A percentile compares a stretch with the other conserved stretches of the same genome.
These are phyloP conservation scores for Colletotrichum siamense DNA, from an alignment of 2,329 filamentous ascomycete genomes.

Conservation along the genomic window DNA sequence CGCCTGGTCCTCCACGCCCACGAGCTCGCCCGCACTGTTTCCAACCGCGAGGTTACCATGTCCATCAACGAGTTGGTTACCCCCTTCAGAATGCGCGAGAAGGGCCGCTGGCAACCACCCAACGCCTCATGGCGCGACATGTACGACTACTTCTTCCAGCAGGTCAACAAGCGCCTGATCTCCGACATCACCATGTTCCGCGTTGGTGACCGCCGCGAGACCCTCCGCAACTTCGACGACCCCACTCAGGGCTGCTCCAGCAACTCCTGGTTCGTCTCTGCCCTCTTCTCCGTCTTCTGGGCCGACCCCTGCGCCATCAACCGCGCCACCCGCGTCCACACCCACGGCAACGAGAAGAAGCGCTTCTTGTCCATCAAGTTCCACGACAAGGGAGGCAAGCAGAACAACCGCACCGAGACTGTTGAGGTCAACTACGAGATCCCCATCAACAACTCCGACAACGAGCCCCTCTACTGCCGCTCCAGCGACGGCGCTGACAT, in stretches of 20 bases:
- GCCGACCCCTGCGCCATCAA: conserved; percentile 46
- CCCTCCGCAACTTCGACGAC: conserved; percentile 40
- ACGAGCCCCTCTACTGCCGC: conserved; percentile 46
- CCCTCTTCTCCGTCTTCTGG: conserved; percentile 51
- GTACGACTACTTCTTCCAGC: conserved; percentile 39
- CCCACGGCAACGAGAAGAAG: conserved; percentile 30
- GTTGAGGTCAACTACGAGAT: conserved; percentile 49
- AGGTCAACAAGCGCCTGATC: conserved; percentile 34
- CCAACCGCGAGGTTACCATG: conserved; percentile 43
- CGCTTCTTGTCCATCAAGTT: conserved; percentile 38
- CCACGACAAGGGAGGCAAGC: conserved; percentile 49
- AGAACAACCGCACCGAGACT: conserved; percentile 41
- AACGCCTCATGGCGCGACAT: conserved; percentile 47
- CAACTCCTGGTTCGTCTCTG: conserved; percentile 50
- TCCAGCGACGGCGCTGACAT: conserved; percentile 45
- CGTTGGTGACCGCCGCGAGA: conserved; percentile 26
- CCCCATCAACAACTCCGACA: conserved; percentile 48
- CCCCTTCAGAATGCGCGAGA: conserved; percentile 36
- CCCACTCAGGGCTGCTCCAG: conserved; percentile 45
- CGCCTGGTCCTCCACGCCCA: conserved; percentile 42
- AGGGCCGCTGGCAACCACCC: conserved; percentile 40
- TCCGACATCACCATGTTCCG: conserved; percentile 34
- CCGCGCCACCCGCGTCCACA: conserved; percentile 33
- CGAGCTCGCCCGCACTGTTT: conserved; percentile 38
- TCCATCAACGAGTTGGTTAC: conserved; percentile 45